phyloP scores from a whole-genome alignment of 768 basidiomycete species.

The Cystoderma amianthinum region DNA sequence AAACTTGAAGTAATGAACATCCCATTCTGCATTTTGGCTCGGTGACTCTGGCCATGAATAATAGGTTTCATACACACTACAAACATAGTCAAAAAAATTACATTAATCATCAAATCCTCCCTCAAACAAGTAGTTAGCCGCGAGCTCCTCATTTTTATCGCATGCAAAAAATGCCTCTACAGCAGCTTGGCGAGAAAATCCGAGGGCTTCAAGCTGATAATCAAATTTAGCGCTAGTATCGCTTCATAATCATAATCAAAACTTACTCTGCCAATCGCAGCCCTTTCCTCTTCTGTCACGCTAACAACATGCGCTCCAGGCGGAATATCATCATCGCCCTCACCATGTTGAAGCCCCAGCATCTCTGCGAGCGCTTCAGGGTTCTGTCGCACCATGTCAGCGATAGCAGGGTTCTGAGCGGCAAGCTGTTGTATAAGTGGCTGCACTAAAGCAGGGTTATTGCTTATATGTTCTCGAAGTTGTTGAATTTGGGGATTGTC shows the following conservation, averaged over 20 bases:
- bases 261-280: slow-evolving; percentile 84
- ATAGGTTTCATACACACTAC: too few relatives aligned
- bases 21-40: slow-evolving; percentile 42
- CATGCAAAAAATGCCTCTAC: slow-evolving; percentile 91
- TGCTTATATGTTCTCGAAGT: slow-evolving; percentile 61
- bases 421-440: slow-evolving; percentile 81
- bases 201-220: slow-evolving; percentile 72
- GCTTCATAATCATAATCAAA: neutral
- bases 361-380: slow-evolving; percentile 65
- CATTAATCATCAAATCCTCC: slow-evolving; percentile 43
- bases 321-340: slow-evolving; percentile 31
- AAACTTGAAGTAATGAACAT: slow-evolving; percentile 38
- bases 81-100: neutral
- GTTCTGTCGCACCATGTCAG: slow-evolving; percentile 59
- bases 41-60: too few relatives aligned
- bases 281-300: slow-evolving; percentile 82
- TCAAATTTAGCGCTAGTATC: slow-evolving; percentile 4
- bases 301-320: slow-evolving; percentile 60
- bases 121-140: slow-evolving; percentile 92
- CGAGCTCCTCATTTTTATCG: slow-evolving; percentile 94
- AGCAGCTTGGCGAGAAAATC: slow-evolving; percentile 77
- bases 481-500: slow-evolving; percentile 63
- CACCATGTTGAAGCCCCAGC: slow-evolving; percentile 42
- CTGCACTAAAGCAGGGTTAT: slow-evolving; percentile 78
- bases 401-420: slow-evolving; percentile 66